Conservation (phyloP, 208 protist genomes). For the Tritrichomonas musculus region DNA sequence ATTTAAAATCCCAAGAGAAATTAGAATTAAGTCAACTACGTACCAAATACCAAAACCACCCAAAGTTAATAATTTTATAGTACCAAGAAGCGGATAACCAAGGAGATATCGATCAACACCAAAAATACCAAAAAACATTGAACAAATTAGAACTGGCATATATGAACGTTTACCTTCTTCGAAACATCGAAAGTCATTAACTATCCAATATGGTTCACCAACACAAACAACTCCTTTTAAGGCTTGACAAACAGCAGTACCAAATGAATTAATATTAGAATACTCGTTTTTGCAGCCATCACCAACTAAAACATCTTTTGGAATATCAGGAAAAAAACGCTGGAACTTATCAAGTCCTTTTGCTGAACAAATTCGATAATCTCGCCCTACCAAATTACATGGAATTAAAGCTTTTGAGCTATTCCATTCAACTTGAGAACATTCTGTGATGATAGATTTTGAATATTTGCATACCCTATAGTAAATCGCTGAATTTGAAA, state of each 20-base stretch:
- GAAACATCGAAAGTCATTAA: background rate
- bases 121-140: conserved; percentile 6
- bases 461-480: background rate
- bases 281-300: background rate
- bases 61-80: background rate
- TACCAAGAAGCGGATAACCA: background rate
- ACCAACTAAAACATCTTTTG: too few species aligned
- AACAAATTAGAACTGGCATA: background rate
- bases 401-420: background rate
- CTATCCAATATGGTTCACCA: conserved; percentile 7
- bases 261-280: background rate
- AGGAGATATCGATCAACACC: background rate
- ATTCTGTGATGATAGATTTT: background rate
- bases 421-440: background rate
- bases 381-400: background rate
- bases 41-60: background rate
- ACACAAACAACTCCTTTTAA: background rate
- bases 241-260: background rate
- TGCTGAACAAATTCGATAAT: background rate
- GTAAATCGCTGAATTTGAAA: background rate
- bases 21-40: background rate
- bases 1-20: background rate
- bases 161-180: background rate
- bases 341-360: background rate
- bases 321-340: background rate